Percentiles rank a stretch among this genome's conserved stretches.
Conservation (phyloP, 129 eudicot species). For the Ambrosia trifida region DNA sequence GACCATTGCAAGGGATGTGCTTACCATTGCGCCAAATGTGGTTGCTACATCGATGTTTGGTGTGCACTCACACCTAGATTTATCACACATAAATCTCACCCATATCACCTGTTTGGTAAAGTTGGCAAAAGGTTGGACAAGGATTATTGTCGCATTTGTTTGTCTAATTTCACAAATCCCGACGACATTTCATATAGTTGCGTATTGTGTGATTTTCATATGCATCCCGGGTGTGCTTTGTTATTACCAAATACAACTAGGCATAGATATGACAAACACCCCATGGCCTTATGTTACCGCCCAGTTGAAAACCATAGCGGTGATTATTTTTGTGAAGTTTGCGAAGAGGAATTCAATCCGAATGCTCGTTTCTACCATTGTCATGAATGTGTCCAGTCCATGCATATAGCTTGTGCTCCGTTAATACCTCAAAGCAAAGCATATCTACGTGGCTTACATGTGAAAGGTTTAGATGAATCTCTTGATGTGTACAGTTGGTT, state of each 20-base stretch:
- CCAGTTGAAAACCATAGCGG: slow-evolving; percentile 20
- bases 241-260: neutral
- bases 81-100: slow-evolving; percentile 27
- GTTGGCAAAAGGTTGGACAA: neutral
- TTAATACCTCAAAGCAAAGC: neutral
- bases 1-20: neutral
- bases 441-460: no score
- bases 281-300: slow-evolving; percentile 11
- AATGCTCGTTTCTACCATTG: slow-evolving; percentile 17
- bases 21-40: neutral
- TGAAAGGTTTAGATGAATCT: no score
- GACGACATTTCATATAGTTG: neutral
- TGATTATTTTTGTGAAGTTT: slow-evolving; percentile 22
- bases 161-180: neutral
- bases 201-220: neutral
- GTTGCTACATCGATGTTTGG: neutral
- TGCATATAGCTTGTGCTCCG: slow-evolving; percentile 9
- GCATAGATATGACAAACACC: slow-evolving; percentile 29
- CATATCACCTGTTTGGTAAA: neutral
- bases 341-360: slow-evolving; percentile 14
- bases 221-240: slow-evolving; percentile 15
- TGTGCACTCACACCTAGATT: slow-evolving; percentile 5
- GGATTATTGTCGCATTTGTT: neutral
- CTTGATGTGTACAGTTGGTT: no score
- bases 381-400: slow-evolving; percentile 16